These are phyloP conservation scores for Neurospora crassa DNA, from an alignment of 2,329 filamentous ascomycete species.

Conservation along the genomic window DNA sequence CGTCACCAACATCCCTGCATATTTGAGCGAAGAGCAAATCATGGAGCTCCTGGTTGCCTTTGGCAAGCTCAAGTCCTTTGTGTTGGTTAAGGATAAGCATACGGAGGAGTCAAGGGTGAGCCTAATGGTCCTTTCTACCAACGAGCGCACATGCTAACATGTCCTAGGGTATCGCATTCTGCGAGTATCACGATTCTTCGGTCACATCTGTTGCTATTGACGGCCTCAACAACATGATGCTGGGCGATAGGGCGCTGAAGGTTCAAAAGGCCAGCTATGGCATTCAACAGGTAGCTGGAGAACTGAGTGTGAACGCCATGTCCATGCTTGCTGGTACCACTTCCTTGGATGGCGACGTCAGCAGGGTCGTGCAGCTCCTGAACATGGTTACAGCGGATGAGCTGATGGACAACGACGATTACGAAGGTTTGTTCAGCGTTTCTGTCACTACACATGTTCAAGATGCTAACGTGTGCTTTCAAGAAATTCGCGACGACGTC, in stretches of 20 bases:
- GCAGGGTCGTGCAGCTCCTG: conserved; percentile 79
- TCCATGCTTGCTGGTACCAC: conserved; percentile 92
- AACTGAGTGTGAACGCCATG: conserved; percentile 96
- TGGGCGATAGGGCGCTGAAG: conserved; percentile 78
- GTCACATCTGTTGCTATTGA: conserved; percentile 81
- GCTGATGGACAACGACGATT: conserved; percentile 86
- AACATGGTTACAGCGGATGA: conserved; percentile 99
- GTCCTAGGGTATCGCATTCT: conserved; percentile 82
- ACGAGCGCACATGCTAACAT: conserved; percentile 20
- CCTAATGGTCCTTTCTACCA: conserved; percentile 11
- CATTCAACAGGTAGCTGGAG: conserved; percentile 83
- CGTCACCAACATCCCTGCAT: conserved; percentile 78
- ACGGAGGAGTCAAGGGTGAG: conserved; percentile 82
- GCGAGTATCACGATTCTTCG: conserved; percentile 75
- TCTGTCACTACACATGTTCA: not conserved
- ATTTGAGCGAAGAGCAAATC: conserved; percentile 85
- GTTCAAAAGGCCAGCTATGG: conserved; percentile 87
- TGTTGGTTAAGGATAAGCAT: conserved; percentile 75
- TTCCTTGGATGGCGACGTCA: conserved; percentile 66
- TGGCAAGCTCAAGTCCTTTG: conserved; percentile 85
- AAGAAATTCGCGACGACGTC: conserved; percentile 95
- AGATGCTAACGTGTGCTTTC: not conserved
- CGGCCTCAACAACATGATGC: conserved; percentile 84
- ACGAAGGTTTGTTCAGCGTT: conserved; percentile 58
- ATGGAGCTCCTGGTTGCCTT: conserved; percentile 84